phyloP scores from a whole-genome alignment of 2,329 filamentous ascomycete genomes.

The Nemania sp. region DNA sequence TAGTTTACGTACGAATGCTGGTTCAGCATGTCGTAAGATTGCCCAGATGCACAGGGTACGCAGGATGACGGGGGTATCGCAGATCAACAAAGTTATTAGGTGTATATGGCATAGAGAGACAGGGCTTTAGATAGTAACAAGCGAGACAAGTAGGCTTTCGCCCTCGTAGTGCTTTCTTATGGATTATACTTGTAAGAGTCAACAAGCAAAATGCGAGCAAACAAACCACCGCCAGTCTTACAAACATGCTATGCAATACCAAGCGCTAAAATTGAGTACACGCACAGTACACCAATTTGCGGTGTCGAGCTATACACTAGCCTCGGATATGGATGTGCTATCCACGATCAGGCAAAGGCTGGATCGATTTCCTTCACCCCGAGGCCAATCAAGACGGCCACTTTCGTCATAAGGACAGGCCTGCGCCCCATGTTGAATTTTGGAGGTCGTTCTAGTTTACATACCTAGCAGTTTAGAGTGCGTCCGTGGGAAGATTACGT shows the following conservation, averaged over 20 bases:
- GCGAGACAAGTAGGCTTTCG: too few species aligned
- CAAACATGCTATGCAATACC: constrained; percentile 24
- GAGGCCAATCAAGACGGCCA: constrained; percentile 32
- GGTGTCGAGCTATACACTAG: constrained; percentile 16
- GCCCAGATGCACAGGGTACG: constrained; percentile 25
- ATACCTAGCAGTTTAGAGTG: constrained; percentile 10
- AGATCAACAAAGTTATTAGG: not conserved
- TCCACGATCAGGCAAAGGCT: constrained; percentile 34
- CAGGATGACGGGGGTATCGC: not conserved
- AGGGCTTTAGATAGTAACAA: not conserved
- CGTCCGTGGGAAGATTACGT: not conserved
- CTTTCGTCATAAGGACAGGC: constrained; percentile 30
- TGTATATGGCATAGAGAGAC: not conserved
- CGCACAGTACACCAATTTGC: constrained; percentile 1
- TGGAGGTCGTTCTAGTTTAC: not conserved
- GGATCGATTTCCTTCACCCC: constrained; percentile 33
- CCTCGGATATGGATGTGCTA: constrained; percentile 27
- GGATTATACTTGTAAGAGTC: not conserved
- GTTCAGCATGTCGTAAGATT: constrained; percentile 25
- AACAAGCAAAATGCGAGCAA: not conserved
- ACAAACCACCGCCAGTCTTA: not conserved
- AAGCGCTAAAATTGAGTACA: not conserved
- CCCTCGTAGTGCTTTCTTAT: not conserved
- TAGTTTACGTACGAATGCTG: not conserved
- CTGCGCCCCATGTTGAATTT: constrained; percentile 23